Percentiles rank a stretch among this genome's conserved stretches.
phyloP scores from a whole-genome alignment of 257 asterid genomes.

The Fraxinus quadrangulata region DNA sequence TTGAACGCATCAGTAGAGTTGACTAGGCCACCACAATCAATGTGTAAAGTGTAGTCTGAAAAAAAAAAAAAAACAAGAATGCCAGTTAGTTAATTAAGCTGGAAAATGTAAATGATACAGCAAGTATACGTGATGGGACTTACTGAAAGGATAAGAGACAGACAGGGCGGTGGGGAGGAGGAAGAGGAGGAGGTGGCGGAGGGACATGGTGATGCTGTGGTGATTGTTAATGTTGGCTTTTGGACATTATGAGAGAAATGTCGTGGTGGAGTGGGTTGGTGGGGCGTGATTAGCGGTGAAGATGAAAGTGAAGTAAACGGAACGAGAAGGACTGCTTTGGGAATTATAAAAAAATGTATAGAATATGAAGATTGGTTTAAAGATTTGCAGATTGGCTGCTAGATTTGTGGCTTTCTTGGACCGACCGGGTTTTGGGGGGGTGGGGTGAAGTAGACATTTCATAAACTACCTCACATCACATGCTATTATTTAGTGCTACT shows the following conservation, averaged over 20 bases:
- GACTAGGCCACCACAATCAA: constrained; percentile 80
- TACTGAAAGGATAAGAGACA: constrained; percentile 43
- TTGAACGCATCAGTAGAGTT: constrained; percentile 71
- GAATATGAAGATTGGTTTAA: background rate
- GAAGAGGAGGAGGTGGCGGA: constrained; percentile 23
- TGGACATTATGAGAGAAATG: constrained; percentile 25
- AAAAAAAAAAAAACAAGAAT: background rate
- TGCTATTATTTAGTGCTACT: too few relatives aligned
- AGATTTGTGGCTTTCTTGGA: background rate
- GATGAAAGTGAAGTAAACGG: constrained; percentile 30
- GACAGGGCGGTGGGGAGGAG: constrained; percentile 25
- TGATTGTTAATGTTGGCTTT: constrained; percentile 24
- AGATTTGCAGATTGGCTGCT: constrained; percentile 2
- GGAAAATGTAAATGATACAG: background rate
- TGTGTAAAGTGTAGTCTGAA: constrained; percentile 64
- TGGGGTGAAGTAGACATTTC: too few relatives aligned
- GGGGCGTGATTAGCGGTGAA: constrained; percentile 35
- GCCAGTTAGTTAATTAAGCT: background rate
- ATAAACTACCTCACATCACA: too few relatives aligned
- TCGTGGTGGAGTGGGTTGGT: background rate
- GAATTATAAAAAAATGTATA: background rate
- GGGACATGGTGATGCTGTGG: constrained; percentile 31
- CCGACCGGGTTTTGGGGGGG: background rate
- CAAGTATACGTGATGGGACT: constrained; percentile 20
- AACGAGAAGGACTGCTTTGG: constrained; percentile 29